phyloP scores from a whole-genome alignment of 768 basidiomycete genomes.

The Mycena olivaceomarginata region DNA sequence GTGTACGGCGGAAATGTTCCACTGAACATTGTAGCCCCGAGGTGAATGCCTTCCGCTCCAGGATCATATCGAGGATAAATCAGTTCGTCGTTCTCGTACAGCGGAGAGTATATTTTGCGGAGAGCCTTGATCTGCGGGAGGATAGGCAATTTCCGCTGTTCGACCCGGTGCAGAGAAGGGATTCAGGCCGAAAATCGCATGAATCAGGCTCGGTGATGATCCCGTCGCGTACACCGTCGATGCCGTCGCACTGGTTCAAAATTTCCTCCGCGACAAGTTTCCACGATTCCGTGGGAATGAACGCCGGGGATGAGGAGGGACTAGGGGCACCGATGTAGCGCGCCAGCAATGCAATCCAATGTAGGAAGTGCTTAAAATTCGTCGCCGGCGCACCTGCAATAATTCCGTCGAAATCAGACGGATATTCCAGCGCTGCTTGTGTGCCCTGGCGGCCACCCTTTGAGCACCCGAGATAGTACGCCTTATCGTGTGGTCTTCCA shows the following conservation, averaged over 20 bases:
- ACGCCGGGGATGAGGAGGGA: neutral
- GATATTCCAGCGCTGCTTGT: slow-evolving; percentile 46
- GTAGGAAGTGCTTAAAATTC: neutral
- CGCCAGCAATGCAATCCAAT: neutral
- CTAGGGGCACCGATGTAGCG: neutral
- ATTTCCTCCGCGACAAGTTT: slow-evolving; percentile 44
- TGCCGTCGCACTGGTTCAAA: slow-evolving; percentile 28
- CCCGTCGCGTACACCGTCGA: slow-evolving; percentile 50
- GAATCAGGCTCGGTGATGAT: slow-evolving; percentile 49
- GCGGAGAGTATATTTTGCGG: slow-evolving; percentile 44
- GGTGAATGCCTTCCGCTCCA: slow-evolving; percentile 23
- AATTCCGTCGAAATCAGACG: slow-evolving; percentile 53
- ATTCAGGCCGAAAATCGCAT: slow-evolving; percentile 48
- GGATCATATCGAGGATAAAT: slow-evolving; percentile 43
- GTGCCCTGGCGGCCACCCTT: slow-evolving; percentile 52
- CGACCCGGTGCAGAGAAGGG: slow-evolving; percentile 44
- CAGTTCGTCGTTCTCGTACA: slow-evolving; percentile 39
- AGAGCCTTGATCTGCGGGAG: slow-evolving; percentile 46
- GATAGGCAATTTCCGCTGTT: slow-evolving; percentile 36
- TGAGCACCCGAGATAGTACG: slow-evolving; percentile 52
- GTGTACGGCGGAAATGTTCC: neutral
- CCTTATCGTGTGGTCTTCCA: slow-evolving; percentile 39
- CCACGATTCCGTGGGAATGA: slow-evolving; percentile 33
- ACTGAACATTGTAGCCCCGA: neutral
- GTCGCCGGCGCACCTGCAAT: slow-evolving; percentile 51